phyloP scores from a whole-genome alignment of 116 monocot genomes.

The Phalaenopsis hybrid region DNA sequence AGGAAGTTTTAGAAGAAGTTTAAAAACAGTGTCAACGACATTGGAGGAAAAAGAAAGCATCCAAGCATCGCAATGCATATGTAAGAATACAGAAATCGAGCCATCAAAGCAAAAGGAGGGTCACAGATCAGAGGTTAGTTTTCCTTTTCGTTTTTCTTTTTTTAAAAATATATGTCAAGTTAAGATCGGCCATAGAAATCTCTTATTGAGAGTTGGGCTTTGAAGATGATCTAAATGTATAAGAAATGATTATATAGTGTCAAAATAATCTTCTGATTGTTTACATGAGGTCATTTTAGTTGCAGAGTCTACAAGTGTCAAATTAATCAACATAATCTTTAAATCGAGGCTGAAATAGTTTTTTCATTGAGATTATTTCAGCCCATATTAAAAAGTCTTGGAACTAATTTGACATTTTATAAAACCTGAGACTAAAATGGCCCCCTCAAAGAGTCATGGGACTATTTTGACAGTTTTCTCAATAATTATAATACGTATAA shows the following conservation, averaged over 20 bases:
- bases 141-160: too few species aligned
- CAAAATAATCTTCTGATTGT: too few species aligned
- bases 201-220: not conserved
- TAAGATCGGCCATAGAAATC: not conserved
- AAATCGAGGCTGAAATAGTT: too few species aligned
- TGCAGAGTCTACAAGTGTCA: too few species aligned
- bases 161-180: not conserved
- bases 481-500: not conserved
- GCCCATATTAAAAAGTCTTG: too few species aligned
- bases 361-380: too few species aligned
- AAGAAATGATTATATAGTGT: not conserved
- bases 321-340: too few species aligned
- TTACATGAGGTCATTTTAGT: too few species aligned
- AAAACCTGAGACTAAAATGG: too few species aligned
- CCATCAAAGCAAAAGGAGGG: conserved; percentile 21
- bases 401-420: too few species aligned
- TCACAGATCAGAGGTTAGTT: conserved; percentile 30
- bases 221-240: not conserved
- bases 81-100: conserved; percentile 14
- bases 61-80: not conserved
- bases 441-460: too few species aligned
- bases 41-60: conserved; percentile 39
- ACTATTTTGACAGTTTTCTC: too few species aligned
- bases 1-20: conserved; percentile 48
- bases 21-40: conserved; percentile 25